Evolutionary conservation across 2,329 filamentous ascomycete species (phyloP).

Genomic region (Neopestalotiopsis sp.): DNA sequence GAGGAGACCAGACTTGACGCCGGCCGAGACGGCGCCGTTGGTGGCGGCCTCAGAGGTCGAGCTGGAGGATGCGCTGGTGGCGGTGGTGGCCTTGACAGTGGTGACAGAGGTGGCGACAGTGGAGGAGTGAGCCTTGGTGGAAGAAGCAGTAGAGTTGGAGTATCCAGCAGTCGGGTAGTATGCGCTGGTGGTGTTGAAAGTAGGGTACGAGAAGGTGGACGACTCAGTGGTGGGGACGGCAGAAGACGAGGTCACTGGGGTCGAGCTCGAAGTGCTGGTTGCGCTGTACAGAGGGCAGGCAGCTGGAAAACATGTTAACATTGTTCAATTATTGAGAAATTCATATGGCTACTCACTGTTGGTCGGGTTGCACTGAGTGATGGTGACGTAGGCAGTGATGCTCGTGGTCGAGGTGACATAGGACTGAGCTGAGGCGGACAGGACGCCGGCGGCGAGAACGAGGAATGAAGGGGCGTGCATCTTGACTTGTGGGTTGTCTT

Average conservation of each 20-base stretch:
- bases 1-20: conserved; percentile 14
- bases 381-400: conserved; percentile 12
- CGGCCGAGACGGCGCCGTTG: not conserved
- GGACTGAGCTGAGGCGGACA: conserved; percentile 8
- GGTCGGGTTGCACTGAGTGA: conserved; percentile 20
- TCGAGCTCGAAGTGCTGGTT: conserved; percentile 5
- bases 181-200: conserved; percentile 15
- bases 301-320: not conserved
- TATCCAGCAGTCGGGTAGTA: conserved; percentile 13
- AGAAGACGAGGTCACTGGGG: not conserved
- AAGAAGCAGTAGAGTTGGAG: conserved; percentile 10
- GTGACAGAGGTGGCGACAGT: conserved; percentile 6
- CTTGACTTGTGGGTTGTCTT: conserved; percentile 9
- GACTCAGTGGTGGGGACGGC: not conserved
- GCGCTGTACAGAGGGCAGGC: conserved; percentile 16
- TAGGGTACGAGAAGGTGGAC: conserved; percentile 11
- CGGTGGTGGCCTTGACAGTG: conserved; percentile 5
- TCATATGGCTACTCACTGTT: conserved; percentile 2
- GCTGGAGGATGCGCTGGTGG: conserved; percentile 5
- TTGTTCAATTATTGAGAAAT: no score
- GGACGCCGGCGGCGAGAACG: conserved; percentile 16
- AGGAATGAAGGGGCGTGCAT: conserved; percentile 18
- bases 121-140: not conserved
- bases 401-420: conserved; percentile 10
- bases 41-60: conserved; percentile 9